These are phyloP conservation scores for Rhizopus microsporus DNA, from an alignment of 371 early-diverging fungal genomes.

Conservation along the genomic window DNA sequence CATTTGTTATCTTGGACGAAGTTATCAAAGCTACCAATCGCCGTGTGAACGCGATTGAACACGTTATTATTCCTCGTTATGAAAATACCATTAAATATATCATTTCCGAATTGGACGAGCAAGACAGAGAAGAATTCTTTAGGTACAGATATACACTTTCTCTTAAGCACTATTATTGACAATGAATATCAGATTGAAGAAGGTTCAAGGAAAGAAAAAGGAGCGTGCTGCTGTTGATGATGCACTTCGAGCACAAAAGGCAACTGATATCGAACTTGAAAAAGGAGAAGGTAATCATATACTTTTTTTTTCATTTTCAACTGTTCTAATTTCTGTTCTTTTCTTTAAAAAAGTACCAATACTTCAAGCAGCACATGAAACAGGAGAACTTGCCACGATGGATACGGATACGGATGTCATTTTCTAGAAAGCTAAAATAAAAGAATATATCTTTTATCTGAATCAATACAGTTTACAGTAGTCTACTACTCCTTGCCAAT, in stretches of 20 bases:
- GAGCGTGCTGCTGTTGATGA: slow-evolving; percentile 36
- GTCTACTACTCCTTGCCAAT: neutral
- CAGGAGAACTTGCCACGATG: slow-evolving; percentile 48
- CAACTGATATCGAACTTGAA: slow-evolving; percentile 14
- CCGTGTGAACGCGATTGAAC: slow-evolving; percentile 99
- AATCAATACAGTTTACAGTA: neutral
- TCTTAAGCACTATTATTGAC: neutral
- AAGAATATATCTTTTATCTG: neutral
- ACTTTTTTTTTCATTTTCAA: neutral
- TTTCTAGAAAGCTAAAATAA: slow-evolving; percentile 13
- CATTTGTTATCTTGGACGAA: slow-evolving; percentile 96
- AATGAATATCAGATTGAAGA: slow-evolving; percentile 78
- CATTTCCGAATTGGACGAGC: slow-evolving; percentile 98
- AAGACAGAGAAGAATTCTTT: slow-evolving; percentile 99
- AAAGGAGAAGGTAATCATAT: slow-evolving; percentile 17
- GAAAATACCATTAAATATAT: slow-evolving; percentile 99
- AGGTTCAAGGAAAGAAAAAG: slow-evolving; percentile 98
- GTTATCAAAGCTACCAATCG: slow-evolving; percentile 99
- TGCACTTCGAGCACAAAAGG: neutral
- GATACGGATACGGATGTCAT: slow-evolving; percentile 67
- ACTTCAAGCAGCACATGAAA: slow-evolving; percentile 43
- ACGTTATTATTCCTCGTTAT: slow-evolving; percentile 97
- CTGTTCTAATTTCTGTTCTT: neutral
- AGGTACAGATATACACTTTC: slow-evolving; percentile 47
- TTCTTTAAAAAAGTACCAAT: slow-evolving; percentile 15